phyloP scores from a whole-genome alignment of 257 asterid species.

The Solanum ahanhuiri region DNA sequence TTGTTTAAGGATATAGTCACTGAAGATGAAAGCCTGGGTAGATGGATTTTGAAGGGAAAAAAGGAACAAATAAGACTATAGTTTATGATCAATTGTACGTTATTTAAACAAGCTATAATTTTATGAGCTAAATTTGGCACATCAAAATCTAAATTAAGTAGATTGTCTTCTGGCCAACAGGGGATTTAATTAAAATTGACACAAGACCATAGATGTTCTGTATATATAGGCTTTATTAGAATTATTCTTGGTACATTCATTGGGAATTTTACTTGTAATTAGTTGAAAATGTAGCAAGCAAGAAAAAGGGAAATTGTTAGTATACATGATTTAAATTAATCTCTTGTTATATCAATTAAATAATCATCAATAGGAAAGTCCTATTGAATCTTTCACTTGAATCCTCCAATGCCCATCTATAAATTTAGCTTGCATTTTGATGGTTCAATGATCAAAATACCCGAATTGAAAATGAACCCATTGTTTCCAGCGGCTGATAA shows the following conservation, averaged over 20 bases:
- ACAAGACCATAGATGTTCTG: not conserved
- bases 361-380: not conserved
- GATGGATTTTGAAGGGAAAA: not conserved
- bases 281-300: not conserved
- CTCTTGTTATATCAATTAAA: too few species aligned
- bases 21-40: not conserved
- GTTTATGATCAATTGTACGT: not conserved
- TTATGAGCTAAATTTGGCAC: not conserved
- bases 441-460: not conserved
- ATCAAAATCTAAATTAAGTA: not conserved
- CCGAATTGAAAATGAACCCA: not conserved
- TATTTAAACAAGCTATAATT: not conserved
- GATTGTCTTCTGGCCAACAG: not conserved
- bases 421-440: not conserved
- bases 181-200: not conserved
- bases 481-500: not conserved
- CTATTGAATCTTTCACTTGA: constrained; percentile 25
- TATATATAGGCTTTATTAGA: too few species aligned
- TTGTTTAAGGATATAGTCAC: not conserved
- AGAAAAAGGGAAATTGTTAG: not conserved
- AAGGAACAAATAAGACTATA: not conserved
- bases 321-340: not conserved
- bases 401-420: too few species aligned
- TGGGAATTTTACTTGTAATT: not conserved
- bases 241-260: not conserved